These are phyloP conservation scores for Globisporangium nagaii DNA, from an alignment of 352 stramenopile species.

Conservation along the genomic window DNA sequence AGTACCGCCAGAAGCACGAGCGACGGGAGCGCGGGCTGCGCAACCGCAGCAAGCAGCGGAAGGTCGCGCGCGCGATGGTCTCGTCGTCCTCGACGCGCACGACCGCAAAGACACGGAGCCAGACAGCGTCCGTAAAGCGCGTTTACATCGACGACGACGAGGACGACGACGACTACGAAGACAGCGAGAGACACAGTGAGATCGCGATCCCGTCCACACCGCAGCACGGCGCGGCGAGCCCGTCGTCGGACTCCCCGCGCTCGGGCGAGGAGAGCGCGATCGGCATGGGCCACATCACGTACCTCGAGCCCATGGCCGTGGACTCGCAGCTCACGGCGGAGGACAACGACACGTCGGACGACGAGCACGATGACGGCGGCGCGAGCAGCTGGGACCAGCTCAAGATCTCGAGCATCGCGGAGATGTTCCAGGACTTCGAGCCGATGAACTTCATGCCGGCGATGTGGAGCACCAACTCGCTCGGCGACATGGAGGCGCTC, in stretches of 20 bases:
- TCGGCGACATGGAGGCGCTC: constrained; percentile 29
- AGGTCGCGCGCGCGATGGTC: background rate
- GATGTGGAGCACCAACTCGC: constrained; percentile 51
- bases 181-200: no score
- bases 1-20: constrained; percentile 37
- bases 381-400: constrained; percentile 16
- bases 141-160: constrained; percentile 1
- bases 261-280: constrained; percentile 20
- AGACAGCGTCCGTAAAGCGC: constrained; percentile 5
- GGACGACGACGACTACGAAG: background rate
- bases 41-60: constrained; percentile 26
- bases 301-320: constrained; percentile 18
- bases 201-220: constrained; percentile 10
- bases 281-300: constrained; percentile 2
- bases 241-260: constrained; percentile 28
- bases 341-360: constrained; percentile 5
- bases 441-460: constrained; percentile 24
- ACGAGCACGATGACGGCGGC: background rate
- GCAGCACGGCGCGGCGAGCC: constrained; percentile 7
- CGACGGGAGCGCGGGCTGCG: constrained; percentile 43
- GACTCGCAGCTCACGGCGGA: constrained; percentile 23
- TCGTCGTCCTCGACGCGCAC: background rate
- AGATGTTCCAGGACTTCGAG: constrained; percentile 48
- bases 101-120: constrained; percentile 7
- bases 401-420: constrained; percentile 23